Percentiles rank a stretch among this genome's conserved stretches.
Evolutionary conservation across 805 yeast species (phyloP).

Genomic region (Ogataea paradorogensis): DNA sequence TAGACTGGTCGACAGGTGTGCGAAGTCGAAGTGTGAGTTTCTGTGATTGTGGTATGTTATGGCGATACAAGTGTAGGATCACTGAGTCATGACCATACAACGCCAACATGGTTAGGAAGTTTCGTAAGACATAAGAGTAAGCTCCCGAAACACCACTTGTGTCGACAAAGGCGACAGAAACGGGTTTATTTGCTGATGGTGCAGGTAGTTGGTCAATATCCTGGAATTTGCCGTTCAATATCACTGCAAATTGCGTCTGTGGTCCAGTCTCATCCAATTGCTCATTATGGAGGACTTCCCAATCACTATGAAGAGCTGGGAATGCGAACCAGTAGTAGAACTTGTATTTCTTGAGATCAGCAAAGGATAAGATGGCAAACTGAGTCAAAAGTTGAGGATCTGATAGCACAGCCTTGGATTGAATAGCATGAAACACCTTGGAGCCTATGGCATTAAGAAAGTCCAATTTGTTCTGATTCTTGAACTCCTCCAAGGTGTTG

Average conservation of each 20-base stretch:
- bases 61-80: constrained; percentile 40
- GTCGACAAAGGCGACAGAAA: constrained; percentile 24
- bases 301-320: constrained; percentile 59
- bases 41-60: constrained; percentile 22
- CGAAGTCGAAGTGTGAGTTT: constrained; percentile 24
- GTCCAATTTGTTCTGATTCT: constrained; percentile 56
- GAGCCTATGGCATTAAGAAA: constrained; percentile 44
- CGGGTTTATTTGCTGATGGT: not conserved
- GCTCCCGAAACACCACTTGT: constrained; percentile 22
- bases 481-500: constrained; percentile 87
- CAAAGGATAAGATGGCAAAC: constrained; percentile 62
- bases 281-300: constrained; percentile 33
- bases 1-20: constrained; percentile 30
- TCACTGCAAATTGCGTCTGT: constrained; percentile 18
- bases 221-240: constrained; percentile 3
- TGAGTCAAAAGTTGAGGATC: constrained; percentile 41
- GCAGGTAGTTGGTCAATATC: constrained; percentile 11
- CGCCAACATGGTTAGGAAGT: constrained; percentile 29
- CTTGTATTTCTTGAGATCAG: constrained; percentile 85
- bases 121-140: constrained; percentile 24
- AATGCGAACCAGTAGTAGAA: constrained; percentile 88
- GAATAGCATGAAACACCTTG: constrained; percentile 26
- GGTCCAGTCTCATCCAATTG: constrained; percentile 7
- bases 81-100: constrained; percentile 35
- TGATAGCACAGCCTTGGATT: constrained; percentile 32